Evolutionary conservation across 805 yeast genomes (phyloP).

Genomic region (Kluyveromyces nonfermentans): DNA sequence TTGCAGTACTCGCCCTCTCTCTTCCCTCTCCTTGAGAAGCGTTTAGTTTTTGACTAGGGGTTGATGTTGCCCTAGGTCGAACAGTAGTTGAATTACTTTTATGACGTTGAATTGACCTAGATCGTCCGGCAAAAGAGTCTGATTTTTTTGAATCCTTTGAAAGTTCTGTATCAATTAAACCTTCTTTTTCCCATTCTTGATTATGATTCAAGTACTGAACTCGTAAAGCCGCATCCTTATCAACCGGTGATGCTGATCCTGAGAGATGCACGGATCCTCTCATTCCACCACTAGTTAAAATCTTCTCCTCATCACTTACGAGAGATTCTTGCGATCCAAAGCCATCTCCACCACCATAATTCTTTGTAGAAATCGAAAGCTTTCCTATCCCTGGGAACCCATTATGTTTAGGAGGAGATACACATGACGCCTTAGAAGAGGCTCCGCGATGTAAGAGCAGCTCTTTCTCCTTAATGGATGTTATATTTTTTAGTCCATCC

Average conservation of each 20-base stretch:
- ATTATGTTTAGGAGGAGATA: conserved; percentile 5
- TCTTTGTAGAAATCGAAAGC: conserved; percentile 11
- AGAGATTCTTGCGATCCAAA: conserved; percentile 14
- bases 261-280: not conserved
- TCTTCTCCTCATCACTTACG: conserved; percentile 16
- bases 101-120: conserved; percentile 5
- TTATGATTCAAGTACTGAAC: not conserved
- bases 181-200: conserved; percentile 1
- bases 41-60: not conserved
- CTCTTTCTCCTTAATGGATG: conserved; percentile 17
- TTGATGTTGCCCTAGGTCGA: conserved; percentile 2
- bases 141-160: conserved; percentile 1
- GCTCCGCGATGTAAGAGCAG: not conserved
- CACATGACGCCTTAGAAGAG: not conserved
- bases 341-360: not conserved
- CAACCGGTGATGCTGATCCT: not conserved
- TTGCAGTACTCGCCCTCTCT: conserved; percentile 4
- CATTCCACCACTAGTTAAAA: not conserved
- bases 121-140: conserved; percentile 3
- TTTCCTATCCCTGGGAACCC: conserved; percentile 14
- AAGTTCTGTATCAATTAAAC: conserved; percentile 7
- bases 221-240: not conserved
- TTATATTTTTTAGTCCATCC: conserved; percentile 8
- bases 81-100: conserved; percentile 1
- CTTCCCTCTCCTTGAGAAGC: not conserved